These are phyloP conservation scores for Fusarium odoratissimum DNA, from an alignment of 2,329 filamentous ascomycete species.

Conservation along the genomic window DNA sequence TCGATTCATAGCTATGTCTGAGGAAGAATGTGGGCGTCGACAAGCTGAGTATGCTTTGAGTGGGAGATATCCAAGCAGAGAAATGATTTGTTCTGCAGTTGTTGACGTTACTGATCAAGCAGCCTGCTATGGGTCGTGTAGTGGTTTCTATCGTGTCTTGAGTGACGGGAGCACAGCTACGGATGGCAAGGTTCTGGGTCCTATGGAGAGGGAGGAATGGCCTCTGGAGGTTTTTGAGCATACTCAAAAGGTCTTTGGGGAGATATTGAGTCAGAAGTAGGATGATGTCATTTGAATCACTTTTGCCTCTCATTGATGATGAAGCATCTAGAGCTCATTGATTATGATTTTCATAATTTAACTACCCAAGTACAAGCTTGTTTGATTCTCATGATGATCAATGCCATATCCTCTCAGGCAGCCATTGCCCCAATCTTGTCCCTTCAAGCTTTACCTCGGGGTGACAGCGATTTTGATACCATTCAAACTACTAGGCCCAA, in stretches of 20 bases:
- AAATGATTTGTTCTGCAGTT: background rate
- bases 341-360: fast-evolving
- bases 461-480: background rate
- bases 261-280: too few species aligned
- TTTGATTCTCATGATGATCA: background rate
- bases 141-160: background rate
- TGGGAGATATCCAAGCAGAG: background rate
- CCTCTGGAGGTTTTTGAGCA: background rate
- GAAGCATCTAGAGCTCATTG: background rate
- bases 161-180: background rate
- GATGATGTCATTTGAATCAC: background rate
- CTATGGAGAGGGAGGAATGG: background rate
- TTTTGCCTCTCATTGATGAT: background rate
- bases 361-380: background rate
- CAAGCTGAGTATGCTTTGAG: background rate
- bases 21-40: background rate
- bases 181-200: fast-evolving
- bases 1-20: background rate
- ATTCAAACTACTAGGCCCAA: background rate
- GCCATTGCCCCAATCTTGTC: fast-evolving
- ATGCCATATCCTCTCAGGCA: fast-evolving
- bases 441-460: background rate
- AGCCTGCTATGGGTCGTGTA: background rate
- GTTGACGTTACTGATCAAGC: background rate
- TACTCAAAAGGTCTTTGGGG: background rate